phyloP scores from a whole-genome alignment of 2,329 filamentous ascomycete genomes.

The Cladophialophora carrionii region DNA sequence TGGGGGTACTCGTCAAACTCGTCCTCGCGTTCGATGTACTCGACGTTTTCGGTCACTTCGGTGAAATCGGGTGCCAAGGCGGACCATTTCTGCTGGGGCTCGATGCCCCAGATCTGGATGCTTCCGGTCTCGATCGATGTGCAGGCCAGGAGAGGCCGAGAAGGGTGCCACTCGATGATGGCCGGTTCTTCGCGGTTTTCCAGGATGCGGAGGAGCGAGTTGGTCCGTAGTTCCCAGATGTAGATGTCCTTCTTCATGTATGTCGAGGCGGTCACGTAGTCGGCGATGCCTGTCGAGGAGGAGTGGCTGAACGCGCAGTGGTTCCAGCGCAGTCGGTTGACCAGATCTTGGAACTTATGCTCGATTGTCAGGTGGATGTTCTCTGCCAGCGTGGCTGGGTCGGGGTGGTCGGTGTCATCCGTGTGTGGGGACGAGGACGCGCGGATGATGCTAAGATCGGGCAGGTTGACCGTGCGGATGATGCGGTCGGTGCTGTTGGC shows the following conservation, averaged over 20 bases:
- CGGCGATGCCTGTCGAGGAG: slow-evolving; percentile 45
- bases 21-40: slow-evolving; percentile 93
- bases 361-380: slow-evolving; percentile 88
- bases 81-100: slow-evolving; percentile 95
- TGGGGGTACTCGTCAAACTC: slow-evolving; percentile 97
- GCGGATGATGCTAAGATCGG: slow-evolving; percentile 62
- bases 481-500: slow-evolving; percentile 94
- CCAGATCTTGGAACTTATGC: slow-evolving; percentile 97
- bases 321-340: slow-evolving; percentile 94
- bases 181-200: slow-evolving; percentile 97
- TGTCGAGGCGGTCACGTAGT: slow-evolving; percentile 94
- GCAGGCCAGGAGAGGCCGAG: slow-evolving; percentile 79
- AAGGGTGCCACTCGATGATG: slow-evolving; percentile 95
- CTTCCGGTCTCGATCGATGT: slow-evolving; percentile 90
- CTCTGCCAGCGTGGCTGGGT: slow-evolving; percentile 61
- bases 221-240: slow-evolving; percentile 74
- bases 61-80: slow-evolving; percentile 94
- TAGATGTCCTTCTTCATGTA: slow-evolving; percentile 95
- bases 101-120: slow-evolving; percentile 95
- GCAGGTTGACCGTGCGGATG: slow-evolving; percentile 87
- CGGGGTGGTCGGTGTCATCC: slow-evolving; percentile 62
- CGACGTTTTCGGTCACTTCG: slow-evolving; percentile 96
- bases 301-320: slow-evolving; percentile 81
- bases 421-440: slow-evolving; percentile 25
- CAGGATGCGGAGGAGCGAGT: slow-evolving; percentile 92